Base-by-base conservation (phyloP, 2,329 filamentous ascomycete genomes). In the Cordyceps fumosorosea region DNA sequence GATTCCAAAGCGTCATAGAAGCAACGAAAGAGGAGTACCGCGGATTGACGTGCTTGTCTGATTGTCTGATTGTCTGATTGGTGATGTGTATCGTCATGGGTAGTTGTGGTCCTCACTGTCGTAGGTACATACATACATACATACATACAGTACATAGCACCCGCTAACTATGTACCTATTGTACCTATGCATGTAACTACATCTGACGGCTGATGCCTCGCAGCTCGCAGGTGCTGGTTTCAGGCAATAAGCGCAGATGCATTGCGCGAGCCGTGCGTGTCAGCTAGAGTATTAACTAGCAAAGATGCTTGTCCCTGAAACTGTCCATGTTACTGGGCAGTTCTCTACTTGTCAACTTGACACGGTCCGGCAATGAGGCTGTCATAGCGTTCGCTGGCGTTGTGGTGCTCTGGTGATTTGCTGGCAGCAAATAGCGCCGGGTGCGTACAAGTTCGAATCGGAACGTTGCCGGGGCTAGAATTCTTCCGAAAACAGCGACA, bases 1-100 rank as follows among this genome's bases (percentile, higher is more conserved):
- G 37, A 42, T 59, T 52, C 56, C 56, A 52, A 51, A 52, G 56
- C 56, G 56, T 59, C 56, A 59, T 48, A 20, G 45, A 48, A 48
- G 24, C 3, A 14, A 32, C 7, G 24, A n/a, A 32, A 32, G 18
- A 22, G 16, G 55, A 11, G 44, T 44, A 29, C 20, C 22, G 34
- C 22, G 44, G n/a, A 20, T 55, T 7, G 45, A 48, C 32, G 14
- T 12, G 44, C 1, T 11, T 48, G 11, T 29, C 29, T 32, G 29
- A 32, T 32, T 32, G 34, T 29, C 3, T 8, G 34, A 37, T 37
- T 29, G 6, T 29, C 26, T 29, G 26, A 37, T 12, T 37, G 34
- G 34, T 12, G 26, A 29, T 29, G 34, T 12, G 34, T 12, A 10
- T 37, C 34, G 11, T 37, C 34, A 37, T 37, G 11, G n/a, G 8